Base-by-base conservation (phyloP, 2,329 filamentous ascomycete species). In the Claviceps sp. region DNA sequence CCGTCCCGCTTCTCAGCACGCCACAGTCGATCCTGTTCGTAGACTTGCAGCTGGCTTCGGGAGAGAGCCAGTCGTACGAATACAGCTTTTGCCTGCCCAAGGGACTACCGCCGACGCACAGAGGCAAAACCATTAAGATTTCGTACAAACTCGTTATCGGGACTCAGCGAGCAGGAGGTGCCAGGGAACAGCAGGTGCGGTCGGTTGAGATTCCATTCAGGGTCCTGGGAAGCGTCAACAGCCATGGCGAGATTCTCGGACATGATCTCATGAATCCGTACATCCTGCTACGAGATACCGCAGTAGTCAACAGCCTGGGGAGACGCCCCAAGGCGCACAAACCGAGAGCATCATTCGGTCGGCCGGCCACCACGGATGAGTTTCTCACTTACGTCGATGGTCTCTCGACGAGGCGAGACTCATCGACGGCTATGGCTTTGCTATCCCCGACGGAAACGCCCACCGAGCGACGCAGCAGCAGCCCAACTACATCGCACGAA, bases 21-120 rank as follows among this genome's bases (percentile, higher is more conserved):
- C 90, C 91, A 1, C 93, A 97, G 68, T 95, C 89, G 2, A 88
- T 98, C 55, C 72, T 98, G 13, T 98, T 98, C 65, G 93, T 98
- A 50, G 90, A 98, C 66, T 72, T 98, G 52, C 82, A 85, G 60
- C 77, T 98, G 22, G 84, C 79, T 6, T 90, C 93, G 0, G 93
- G 91, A 1, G 89, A 98, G 68, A 94, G 88, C 66, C 84, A 81
- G 59, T 85, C 83, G 47, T 98, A 86, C 62, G 87, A 86, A 48
- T 98, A 96, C 65, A 79, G 81, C 1, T 96, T 96, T 65, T 84
- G 79, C 45, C 71, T 98, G 51, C 93, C 93, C 0, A 84, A 82
- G 61, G 91, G 91, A 0, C 70, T 98, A n/a, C 93, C 93, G 22
- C 91, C 93, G 6, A 88, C 82, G 14, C 88, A 97, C 65, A 85